These are phyloP conservation scores for Neonectria faginata DNA, from an alignment of 2,329 filamentous ascomycete genomes.

Conservation along the genomic window DNA sequence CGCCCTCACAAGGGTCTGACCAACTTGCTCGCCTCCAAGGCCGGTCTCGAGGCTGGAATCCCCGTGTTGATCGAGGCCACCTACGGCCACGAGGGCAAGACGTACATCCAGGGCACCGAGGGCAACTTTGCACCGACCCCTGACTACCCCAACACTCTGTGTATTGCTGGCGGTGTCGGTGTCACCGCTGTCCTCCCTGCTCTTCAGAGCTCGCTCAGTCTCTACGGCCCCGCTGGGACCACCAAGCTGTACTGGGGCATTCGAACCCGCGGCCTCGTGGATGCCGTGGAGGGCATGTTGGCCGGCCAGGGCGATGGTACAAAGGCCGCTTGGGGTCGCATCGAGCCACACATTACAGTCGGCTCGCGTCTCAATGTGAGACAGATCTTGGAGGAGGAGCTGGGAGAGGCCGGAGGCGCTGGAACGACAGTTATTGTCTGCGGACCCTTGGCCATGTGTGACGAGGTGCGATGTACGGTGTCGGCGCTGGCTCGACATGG, in stretches of 20 bases:
- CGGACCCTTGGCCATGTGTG: constrained; percentile 46
- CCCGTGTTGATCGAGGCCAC: constrained; percentile 47
- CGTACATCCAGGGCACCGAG: constrained; percentile 34
- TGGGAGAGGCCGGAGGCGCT: constrained; percentile 28
- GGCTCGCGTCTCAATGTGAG: constrained; percentile 46
- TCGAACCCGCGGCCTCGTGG: constrained; percentile 41
- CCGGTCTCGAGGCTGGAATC: constrained; percentile 31
- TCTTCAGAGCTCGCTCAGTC: constrained; percentile 37
- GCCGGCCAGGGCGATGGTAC: constrained; percentile 19
- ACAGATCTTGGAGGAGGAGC: constrained; percentile 42
- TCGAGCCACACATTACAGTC: constrained; percentile 46
- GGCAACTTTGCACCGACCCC: constrained; percentile 33
- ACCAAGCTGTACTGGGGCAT: constrained; percentile 49
- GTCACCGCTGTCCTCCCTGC: constrained; percentile 47
- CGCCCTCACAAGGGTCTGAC: constrained; percentile 43
- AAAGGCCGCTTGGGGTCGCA: constrained; percentile 40
- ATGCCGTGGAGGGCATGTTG: constrained; percentile 43
- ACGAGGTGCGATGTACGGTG: constrained; percentile 45
- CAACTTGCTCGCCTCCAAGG: constrained; percentile 33
- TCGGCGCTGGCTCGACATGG: constrained; percentile 44
- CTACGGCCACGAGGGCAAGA: constrained; percentile 45
- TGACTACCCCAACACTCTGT: constrained; percentile 44
- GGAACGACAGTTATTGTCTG: constrained; percentile 48
- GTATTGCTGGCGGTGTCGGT: constrained; percentile 49
- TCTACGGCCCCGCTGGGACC: constrained; percentile 37